Percentiles rank a stretch among this genome's conserved stretches.
These are phyloP conservation scores for Ophiostoma quercus DNA, from an alignment of 2,329 filamentous ascomycete species.

Conservation along the genomic window DNA sequence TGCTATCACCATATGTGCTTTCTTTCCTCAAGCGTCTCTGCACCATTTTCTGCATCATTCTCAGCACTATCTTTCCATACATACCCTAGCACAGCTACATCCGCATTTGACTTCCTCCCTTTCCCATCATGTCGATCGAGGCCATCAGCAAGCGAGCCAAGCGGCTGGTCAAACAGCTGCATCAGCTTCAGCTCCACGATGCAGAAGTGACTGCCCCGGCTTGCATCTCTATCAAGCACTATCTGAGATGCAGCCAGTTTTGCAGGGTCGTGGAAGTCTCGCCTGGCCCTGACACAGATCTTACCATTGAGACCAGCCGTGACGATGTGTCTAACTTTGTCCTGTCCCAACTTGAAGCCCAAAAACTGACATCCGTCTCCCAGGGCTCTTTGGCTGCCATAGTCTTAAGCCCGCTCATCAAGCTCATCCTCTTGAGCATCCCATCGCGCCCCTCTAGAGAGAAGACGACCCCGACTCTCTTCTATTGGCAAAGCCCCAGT, in stretches of 20 bases:
- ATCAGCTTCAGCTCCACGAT: slow-evolving; percentile 24
- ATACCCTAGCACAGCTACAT: neutral
- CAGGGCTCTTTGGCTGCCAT: slow-evolving; percentile 17
- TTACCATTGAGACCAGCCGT: slow-evolving; percentile 8
- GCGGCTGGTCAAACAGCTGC: slow-evolving; percentile 22
- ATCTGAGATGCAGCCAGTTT: slow-evolving; percentile 21
- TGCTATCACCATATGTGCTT: neutral
- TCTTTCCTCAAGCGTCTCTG: neutral
- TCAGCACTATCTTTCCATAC: neutral
- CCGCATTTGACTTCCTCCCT: neutral
- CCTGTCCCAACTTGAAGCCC: slow-evolving; percentile 26
- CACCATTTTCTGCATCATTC: neutral
- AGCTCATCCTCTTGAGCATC: slow-evolving; percentile 26
- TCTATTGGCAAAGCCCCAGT: slow-evolving; percentile 24
- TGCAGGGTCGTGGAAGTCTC: slow-evolving; percentile 20
- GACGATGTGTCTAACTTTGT: slow-evolving; percentile 23
- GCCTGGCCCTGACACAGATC: slow-evolving; percentile 3
- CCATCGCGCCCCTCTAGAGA: slow-evolving; percentile 10
- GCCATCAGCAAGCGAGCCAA: slow-evolving; percentile 23
- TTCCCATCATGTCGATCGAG: slow-evolving; percentile 13
- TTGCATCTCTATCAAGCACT: slow-evolving; percentile 23
- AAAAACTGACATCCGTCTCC: slow-evolving; percentile 26
- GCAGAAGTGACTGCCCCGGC: slow-evolving; percentile 24
- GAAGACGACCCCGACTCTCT: slow-evolving; percentile 21
- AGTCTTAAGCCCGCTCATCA: slow-evolving; percentile 24